Base-by-base conservation (phyloP, 441 rosid species). In the Daphne laureola region DNA sequence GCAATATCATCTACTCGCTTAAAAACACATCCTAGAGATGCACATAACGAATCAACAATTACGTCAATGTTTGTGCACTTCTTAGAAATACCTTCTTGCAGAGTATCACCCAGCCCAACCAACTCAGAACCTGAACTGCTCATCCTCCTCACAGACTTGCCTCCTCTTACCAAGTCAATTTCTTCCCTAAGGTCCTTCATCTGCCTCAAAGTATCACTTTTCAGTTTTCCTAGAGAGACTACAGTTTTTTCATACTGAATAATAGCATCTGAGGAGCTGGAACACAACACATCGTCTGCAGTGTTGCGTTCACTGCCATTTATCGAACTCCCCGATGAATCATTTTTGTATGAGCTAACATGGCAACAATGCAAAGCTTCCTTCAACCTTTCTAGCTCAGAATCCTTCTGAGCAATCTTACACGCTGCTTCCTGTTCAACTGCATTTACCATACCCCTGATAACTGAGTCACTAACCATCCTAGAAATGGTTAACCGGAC, bases 391-490 rank as follows among this genome's bases (percentile, higher is more conserved):
- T 67, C 75, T 67, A 93, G 57, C 64, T 93, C 96, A 60, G 69
- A 54, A 16, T 90, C 95, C 66, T 83, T 83, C 71, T 61, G 26
- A 56, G 80, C 77, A 45, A 85, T 77, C 77, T 73, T 74, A 67
- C 78, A 86, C 15, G 74, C 75, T 49, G 95, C 93, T 53, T 82
- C 85, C n/a, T 81, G 75, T 64, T 87, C 79, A 54, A 87, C 69
- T 0, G 95, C 99, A 43, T 62, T 77, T 15, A 90, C 76, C 77
- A 79, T 70, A 45, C 91, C 99, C 73, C 70, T 87, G 18, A 86
- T 68, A 58, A 93, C 75, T 1, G 96, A 83, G 43, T 90, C 85
- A 27, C 71, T 83, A 41, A 93, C 99, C 79, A 78, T 78, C 58
- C 96, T 82, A 1, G 96, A 90, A 73, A 90, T 66, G 12, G 65